Base-by-base conservation (phyloP, 2,329 filamentous ascomycete species). In the Aspergillus oerlinghausenensis region DNA sequence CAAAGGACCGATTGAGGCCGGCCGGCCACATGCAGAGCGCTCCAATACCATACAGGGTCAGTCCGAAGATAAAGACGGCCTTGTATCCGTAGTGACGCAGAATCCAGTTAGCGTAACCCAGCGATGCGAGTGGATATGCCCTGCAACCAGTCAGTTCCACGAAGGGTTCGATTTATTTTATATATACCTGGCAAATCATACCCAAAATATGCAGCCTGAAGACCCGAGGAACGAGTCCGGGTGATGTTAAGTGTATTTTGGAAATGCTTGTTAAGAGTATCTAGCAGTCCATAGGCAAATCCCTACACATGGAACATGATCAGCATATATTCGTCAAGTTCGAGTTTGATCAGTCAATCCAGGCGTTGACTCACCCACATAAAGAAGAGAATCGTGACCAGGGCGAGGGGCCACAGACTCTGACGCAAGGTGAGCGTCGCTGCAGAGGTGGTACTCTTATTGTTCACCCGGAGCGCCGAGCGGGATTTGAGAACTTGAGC, bases 1-100 rank as follows among this genome's bases (percentile, higher is more conserved):
- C 84, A 66, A 92, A 92, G 17, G 84, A 88, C 48, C 82, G 81
- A 57, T 90, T 82, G 9, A 92, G 84, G 7, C 87, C 88, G 1
- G 87, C 88, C 0, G 90, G 90, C 90, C 89, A 94, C 75, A 93
- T 92, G 75, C 92, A 90, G 61, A 93, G 84, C 38, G 88, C 90
- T 1, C 88, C 88, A 4, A 84, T 79, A 1, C 87, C 85, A 70
- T 90, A 90, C 48, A 91, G 80, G 56, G 75, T 79, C 6, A 92
- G 79, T 40, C 89, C 90, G 28, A 87, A 79, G 58, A 94, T 92
- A 64, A 94, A 92, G 0, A 89, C 90, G 45, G 85, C 85, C 63
- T 90, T 89, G 75, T 91, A 94, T 3, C 90, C 90, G 51, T 88
- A 89, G 56, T 83, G 82, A 21, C 89, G 84, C 7, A 94, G 78